phyloP scores from a whole-genome alignment of 2,329 filamentous ascomycete genomes.

The Sphaerulina musiva region DNA sequence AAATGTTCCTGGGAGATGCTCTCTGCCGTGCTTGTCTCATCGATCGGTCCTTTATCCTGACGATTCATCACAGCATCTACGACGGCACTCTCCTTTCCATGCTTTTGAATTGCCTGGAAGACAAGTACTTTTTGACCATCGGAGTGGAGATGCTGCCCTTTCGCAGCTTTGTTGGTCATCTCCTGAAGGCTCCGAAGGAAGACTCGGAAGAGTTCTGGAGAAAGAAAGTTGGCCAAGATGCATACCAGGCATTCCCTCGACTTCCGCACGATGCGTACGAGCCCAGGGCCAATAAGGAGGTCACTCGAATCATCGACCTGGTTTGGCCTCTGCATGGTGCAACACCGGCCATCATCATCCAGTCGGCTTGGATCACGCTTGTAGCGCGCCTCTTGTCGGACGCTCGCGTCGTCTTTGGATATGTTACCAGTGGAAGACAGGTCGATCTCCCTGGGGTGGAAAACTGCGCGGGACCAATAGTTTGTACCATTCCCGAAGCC shows the following conservation, averaged over 20 bases:
- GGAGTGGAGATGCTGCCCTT: background rate
- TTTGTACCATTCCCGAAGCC: conserved; percentile 11
- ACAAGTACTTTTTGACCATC: background rate
- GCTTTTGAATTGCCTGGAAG: background rate
- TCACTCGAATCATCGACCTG: background rate
- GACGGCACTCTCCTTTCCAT: conserved; percentile 6
- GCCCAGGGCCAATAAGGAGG: conserved; percentile 2
- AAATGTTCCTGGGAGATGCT: conserved; percentile 42
- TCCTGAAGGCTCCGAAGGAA: background rate
- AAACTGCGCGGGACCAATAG: conserved; percentile 9
- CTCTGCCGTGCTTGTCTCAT: conserved; percentile 37
- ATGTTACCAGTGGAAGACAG: conserved; percentile 8
- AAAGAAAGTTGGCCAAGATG: background rate
- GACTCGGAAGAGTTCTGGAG: conserved; percentile 1
- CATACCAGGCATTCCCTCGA: background rate
- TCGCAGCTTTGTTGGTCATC: background rate
- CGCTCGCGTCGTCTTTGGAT: conserved; percentile 8
- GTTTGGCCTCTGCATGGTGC: background rate
- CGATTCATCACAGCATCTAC: conserved; percentile 17
- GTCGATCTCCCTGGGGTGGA: conserved; percentile 8
- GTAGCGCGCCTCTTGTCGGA: background rate
- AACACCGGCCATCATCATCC: background rate
- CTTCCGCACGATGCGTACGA: background rate
- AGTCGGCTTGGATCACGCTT: conserved; percentile 9
- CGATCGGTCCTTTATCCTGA: conserved; percentile 17